Evolutionary conservation across 225 moss, liverwort and hornwort species (phyloP), one percentile per base, ranked within the genome.

Genomic region (Marchantia paleacea): DNA sequence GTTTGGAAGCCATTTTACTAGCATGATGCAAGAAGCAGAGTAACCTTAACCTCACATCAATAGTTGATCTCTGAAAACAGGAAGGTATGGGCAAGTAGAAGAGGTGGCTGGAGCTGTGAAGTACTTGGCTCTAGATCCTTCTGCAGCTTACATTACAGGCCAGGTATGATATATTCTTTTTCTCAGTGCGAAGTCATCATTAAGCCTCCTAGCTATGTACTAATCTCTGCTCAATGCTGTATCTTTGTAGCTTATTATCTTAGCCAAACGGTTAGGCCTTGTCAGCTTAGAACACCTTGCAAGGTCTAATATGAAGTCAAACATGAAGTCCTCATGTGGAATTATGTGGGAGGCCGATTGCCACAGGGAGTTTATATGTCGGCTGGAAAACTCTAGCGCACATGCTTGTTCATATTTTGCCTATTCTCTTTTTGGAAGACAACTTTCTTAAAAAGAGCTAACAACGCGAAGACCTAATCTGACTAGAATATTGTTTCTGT

Each of bases 41-140:
- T 5, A 3, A 30, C 14, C 68, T 30, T 28, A 31, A 15, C 30
- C 68, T 68, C 24, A 68, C 11, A 68, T 9, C 24, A 68, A 14
- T 71, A 19, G 19, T 22, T 48, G 19, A 71, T 50, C 5, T 78
- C 9, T 66, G 78, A 65, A 12, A 78, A 87, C 90, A 92, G 94
- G 85, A 61, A 88, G 91, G 55, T 94, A 84, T 83, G 94, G 96
- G 69, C 86, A 91, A 72, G 94, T 94, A 19, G 96, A 92, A 80
- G 96, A 96, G 67, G 96, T 94, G 31, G 94, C 96, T 22, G 96
- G 96, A 70, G 85, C 87, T 78, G 96, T 96, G 78, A 94, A 92
- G 87, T 93, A 92, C 79, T 85, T 96, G 77, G 94, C 94, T 65
- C 84, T 90, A 62, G 96, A 96, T 88, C 94, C 96, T 18, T 90